Conservation (phyloP, 441 rosid genomes). For the Arabidopsis hybrid region DNA sequence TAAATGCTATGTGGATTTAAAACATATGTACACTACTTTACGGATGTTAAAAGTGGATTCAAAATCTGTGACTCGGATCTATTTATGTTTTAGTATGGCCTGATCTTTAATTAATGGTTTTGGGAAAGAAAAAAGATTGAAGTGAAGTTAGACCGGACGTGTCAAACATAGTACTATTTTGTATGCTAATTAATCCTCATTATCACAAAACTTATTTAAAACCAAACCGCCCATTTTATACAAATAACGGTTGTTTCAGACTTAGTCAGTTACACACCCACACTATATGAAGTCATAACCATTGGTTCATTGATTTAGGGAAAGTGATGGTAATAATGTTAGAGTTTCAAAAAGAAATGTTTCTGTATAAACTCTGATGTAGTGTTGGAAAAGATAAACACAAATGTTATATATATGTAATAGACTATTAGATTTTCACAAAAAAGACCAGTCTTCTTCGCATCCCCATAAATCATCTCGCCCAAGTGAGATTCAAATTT, state of each 20-base stretch:
- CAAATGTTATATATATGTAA: background rate
- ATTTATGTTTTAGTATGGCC: background rate
- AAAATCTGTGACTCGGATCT: background rate
- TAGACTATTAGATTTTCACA: background rate
- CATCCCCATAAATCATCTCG: background rate
- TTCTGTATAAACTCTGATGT: background rate
- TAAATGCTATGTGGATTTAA: conserved; percentile 24
- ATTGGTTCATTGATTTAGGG: background rate
- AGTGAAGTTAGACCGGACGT: background rate
- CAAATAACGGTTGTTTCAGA: background rate
- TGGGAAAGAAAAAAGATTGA: background rate
- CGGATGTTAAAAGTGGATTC: conserved; percentile 2
- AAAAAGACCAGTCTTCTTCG: background rate
- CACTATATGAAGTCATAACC: conserved; percentile 1
- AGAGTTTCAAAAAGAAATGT: background rate
- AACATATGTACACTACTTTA: conserved; percentile 8
- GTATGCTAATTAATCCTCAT: background rate
- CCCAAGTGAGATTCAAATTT: too few relatives aligned
- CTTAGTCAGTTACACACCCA: background rate
- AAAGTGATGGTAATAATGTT: background rate
- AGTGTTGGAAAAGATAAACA: background rate
- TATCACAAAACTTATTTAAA: background rate
- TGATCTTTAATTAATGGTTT: conserved; percentile 6
- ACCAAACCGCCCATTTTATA: background rate
- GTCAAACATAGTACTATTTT: background rate